Percentiles rank a stretch among this genome's conserved stretches.
Evolutionary conservation across 345 rosid species (phyloP).

Genomic region (Lumnitzera racemosa): DNA sequence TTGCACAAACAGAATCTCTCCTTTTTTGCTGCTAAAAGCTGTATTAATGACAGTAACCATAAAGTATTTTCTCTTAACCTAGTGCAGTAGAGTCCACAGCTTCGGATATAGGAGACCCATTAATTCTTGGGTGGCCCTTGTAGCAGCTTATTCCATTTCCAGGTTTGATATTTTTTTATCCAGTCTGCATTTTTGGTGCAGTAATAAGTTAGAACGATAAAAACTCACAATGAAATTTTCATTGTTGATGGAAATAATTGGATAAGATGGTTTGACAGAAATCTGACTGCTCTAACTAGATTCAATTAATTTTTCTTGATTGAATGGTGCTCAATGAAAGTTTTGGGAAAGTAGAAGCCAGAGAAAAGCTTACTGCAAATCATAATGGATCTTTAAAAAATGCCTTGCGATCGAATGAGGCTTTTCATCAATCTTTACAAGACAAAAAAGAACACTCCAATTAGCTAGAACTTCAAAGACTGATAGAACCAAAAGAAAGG

Average conservation of each 20-base stretch:
- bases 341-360: no score
- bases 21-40: constrained; percentile 92
- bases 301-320: no score
- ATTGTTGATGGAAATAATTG: no score
- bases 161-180: constrained; percentile 72
- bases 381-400: constrained; percentile 60
- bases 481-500: no score
- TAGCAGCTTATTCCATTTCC: constrained; percentile 82
- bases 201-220: no score
- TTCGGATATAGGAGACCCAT: constrained; percentile 66
- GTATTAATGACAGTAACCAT: constrained; percentile 93
- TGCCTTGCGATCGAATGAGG: constrained; percentile 13
- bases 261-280: no score
- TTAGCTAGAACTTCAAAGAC: background rate
- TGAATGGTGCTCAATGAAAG: no score
- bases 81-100: constrained; percentile 23
- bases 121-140: constrained; percentile 77
- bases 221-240: no score
- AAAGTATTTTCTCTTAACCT: constrained; percentile 53
- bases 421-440: constrained; percentile 37
- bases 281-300: no score
- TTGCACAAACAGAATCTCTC: constrained; percentile 88
- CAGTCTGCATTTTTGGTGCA: constrained; percentile 26
- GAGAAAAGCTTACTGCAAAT: constrained; percentile 50
- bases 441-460: background rate